phyloP scores from a whole-genome alignment of 164 flowering plant genomes.

The Annona cherimola region DNA sequence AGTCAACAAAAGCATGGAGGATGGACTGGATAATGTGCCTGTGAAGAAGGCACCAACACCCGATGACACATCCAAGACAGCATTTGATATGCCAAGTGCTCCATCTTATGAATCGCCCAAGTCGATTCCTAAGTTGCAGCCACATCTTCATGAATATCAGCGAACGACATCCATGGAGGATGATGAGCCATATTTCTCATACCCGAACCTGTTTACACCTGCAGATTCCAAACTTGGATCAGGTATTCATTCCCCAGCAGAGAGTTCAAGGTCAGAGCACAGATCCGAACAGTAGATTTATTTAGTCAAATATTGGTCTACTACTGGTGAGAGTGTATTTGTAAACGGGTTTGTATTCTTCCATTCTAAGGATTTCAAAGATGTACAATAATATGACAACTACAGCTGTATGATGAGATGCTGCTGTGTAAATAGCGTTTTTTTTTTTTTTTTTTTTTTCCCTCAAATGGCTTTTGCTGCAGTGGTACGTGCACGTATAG shows the following conservation, averaged over 20 bases:
- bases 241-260: slow-evolving; percentile 19
- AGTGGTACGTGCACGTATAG: too few species aligned
- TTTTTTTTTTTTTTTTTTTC: too few species aligned
- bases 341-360: background rate
- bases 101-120: slow-evolving; percentile 4
- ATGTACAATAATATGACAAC: too few species aligned
- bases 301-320: background rate
- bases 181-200: slow-evolving; percentile 62
- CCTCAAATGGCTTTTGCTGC: too few species aligned
- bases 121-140: slow-evolving; percentile 19
- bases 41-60: slow-evolving; percentile 17
- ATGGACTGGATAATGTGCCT: slow-evolving; percentile 15
- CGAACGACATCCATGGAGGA: slow-evolving; percentile 63
- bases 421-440: too few species aligned
- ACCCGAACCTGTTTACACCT: slow-evolving; percentile 71
- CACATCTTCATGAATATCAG: slow-evolving; percentile 30
- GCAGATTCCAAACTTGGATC: slow-evolving; percentile 19
- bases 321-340: background rate
- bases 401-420: too few species aligned
- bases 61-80: slow-evolving; percentile 28
- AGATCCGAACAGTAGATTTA: slow-evolving; percentile 14
- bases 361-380: background rate
- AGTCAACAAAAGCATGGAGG: slow-evolving; percentile 28
- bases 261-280: slow-evolving; percentile 22
- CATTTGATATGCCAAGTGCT: slow-evolving; percentile 9